These are phyloP conservation scores for Diaporthe longicolla DNA, from an alignment of 2,329 filamentous ascomycete species.

Conservation along the genomic window DNA sequence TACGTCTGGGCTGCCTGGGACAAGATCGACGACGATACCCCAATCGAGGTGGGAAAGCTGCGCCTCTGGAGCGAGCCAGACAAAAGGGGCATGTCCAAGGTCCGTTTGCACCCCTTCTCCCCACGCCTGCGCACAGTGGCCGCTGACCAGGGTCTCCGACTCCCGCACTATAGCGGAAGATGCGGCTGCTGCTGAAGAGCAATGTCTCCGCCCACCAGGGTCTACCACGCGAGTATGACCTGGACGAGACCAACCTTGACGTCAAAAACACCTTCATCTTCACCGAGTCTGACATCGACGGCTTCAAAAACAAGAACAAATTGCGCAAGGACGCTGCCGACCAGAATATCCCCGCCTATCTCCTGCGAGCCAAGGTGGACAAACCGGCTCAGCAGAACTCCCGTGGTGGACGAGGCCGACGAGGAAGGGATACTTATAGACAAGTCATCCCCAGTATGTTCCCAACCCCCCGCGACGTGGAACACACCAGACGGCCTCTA, in stretches of 20 bases:
- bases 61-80: constrained; percentile 69
- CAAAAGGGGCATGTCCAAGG: constrained; percentile 50
- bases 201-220: constrained; percentile 76
- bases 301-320: constrained; percentile 74
- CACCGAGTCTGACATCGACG: constrained; percentile 91
- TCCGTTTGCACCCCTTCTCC: neutral
- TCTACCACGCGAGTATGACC: constrained; percentile 89
- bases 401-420: constrained; percentile 44
- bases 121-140: neutral
- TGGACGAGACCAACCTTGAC: constrained; percentile 76
- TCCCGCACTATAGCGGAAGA: constrained; percentile 54
- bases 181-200: constrained; percentile 77
- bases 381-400: constrained; percentile 58
- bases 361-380: constrained; percentile 63
- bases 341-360: constrained; percentile 70
- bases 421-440: constrained; percentile 69
- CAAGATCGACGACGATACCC: constrained; percentile 82
- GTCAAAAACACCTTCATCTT: constrained; percentile 93
- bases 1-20: constrained; percentile 87
- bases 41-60: constrained; percentile 85
- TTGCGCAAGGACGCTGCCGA: constrained; percentile 68
- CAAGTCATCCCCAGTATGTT: constrained; percentile 82
- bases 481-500: neutral
- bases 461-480: neutral
- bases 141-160: neutral